A percentile compares a stretch with the other conserved stretches of the same genome.
These are phyloP conservation scores for Apostasia ramifera DNA, from an alignment of 106 monocot species.

Conservation along the genomic window DNA sequence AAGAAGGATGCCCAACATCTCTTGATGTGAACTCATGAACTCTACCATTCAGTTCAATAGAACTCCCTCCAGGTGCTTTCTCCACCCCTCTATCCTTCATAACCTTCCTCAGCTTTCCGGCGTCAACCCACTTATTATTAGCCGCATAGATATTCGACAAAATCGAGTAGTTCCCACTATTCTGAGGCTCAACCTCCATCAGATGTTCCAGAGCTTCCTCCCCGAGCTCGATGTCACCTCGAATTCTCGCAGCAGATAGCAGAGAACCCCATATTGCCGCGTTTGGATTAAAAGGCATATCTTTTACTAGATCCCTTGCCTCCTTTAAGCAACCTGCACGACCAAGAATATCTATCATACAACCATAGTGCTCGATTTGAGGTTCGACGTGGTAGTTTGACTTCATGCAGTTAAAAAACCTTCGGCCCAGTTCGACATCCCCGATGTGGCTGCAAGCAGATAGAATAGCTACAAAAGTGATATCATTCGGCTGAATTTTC, in stretches of 20 bases:
- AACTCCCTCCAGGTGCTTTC: constrained; percentile 61
- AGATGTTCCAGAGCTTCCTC: constrained; percentile 52
- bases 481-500: constrained; percentile 45
- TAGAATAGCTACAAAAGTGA: constrained; percentile 61
- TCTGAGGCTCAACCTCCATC: constrained; percentile 62
- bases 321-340: constrained; percentile 66
- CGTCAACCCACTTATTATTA: constrained; percentile 44
- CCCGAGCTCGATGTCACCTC: constrained; percentile 46
- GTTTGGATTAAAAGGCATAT: constrained; percentile 68
- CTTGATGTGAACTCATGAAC: constrained; percentile 67
- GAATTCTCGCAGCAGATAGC: constrained; percentile 45
- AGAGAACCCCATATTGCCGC: constrained; percentile 84
- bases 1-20: constrained; percentile 51
- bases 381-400: constrained; percentile 37
- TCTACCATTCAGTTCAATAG: constrained; percentile 48
- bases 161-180: constrained; percentile 70
- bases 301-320: constrained; percentile 42
- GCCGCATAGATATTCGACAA: constrained; percentile 67
- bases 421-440: constrained; percentile 34
- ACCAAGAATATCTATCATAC: constrained; percentile 83
- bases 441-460: constrained; percentile 70
- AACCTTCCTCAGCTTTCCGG: constrained; percentile 44
- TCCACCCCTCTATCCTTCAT: constrained; percentile 54
- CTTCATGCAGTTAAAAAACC: constrained; percentile 50
- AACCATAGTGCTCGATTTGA: constrained; percentile 64